A percentile compares a stretch with the other conserved stretches of the same genome.
Evolutionary conservation across 257 asterid species (phyloP).

Genomic region (Plectranthus barbatus): DNA sequence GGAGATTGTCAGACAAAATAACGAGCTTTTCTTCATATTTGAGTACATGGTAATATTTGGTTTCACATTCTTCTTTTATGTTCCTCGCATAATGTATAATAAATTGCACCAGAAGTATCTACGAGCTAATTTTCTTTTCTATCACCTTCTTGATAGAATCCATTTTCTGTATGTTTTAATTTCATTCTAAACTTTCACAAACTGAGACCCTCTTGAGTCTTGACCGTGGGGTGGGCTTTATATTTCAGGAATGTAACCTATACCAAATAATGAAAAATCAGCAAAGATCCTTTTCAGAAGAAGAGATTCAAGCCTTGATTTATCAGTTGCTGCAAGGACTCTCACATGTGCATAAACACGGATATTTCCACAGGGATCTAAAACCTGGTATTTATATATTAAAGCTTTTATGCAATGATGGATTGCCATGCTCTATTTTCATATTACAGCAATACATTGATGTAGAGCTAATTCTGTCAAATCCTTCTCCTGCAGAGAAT

Average conservation of each 20-base stretch:
- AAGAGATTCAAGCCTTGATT: slow-evolving; percentile 72
- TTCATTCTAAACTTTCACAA: not conserved
- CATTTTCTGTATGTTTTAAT: not conserved
- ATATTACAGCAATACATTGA: not conserved
- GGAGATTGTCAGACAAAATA: slow-evolving; percentile 89
- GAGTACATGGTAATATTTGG: slow-evolving; percentile 75
- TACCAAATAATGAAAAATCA: slow-evolving; percentile 81
- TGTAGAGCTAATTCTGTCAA: slow-evolving; percentile 12
- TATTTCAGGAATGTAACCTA: slow-evolving; percentile 65
- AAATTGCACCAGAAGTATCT: not conserved
- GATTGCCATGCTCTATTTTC: not conserved
- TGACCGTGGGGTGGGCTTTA: not conserved
- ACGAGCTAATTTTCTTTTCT: not conserved
- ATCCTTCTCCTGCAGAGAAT: slow-evolving; percentile 52
- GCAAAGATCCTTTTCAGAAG: slow-evolving; percentile 62
- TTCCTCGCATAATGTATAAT: not conserved
- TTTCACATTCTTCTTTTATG: not conserved
- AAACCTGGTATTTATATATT: slow-evolving; percentile 73
- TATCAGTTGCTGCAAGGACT: slow-evolving; percentile 92
- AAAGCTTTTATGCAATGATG: not conserved
- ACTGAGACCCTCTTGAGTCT: slow-evolving; percentile 9
- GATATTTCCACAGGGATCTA: slow-evolving; percentile 85
- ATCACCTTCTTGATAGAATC: not conserved
- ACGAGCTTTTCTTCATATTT: slow-evolving; percentile 87
- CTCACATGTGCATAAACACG: slow-evolving; percentile 69